Evolutionary conservation across 75 land plant genomes (phyloP), one percentile per base, ranked within the genome.

Genomic region (Sequoiadendron giganteum): DNA sequence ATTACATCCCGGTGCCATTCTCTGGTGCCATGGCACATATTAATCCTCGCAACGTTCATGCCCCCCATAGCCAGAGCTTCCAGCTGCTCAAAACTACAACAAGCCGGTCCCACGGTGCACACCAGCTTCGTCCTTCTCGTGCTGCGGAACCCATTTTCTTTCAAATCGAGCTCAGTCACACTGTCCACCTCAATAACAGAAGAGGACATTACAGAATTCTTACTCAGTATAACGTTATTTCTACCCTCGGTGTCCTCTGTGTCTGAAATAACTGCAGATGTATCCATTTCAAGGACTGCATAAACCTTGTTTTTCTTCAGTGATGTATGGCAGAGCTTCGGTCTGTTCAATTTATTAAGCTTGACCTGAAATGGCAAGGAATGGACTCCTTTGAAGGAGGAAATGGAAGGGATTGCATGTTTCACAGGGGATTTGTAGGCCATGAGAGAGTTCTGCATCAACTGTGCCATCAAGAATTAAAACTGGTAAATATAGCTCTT

Each of bases 71-170:
- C 93, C 76, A 95, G 90, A 73, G 88, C 89, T 90, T 95, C 96
- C 76, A 92, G 88, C 91, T 91, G 91, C 86, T 90, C 92, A 8
- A 90, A 86, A 2, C 89, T 84, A 65, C 94, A 87, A 9, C 89
- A 93, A 42, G 96, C 94, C 5, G 96, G 96, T 2, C 96, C 96
- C 32, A 95, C 86, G 52, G 96, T 95, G 88, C 95, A 94, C 43
- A 94, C 92, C 28, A 95, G 93, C 92, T 95, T 95, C 19, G 96
- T 95, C 86, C 95, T 90, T 34, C 94, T 86, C 48, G 92, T 87
- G 87, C 92, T 88, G 38, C 94, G 81, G 86, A 92, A 92, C 56
- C 94, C 94, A 49, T 92, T 93, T 87, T 90, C 94, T 89, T 92
- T 94, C 91, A 89, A 38, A 30, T 90, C 91, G 77, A 79, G 87